A percentile compares a stretch with the other conserved stretches of the same genome.
phyloP scores from a whole-genome alignment of 2,329 filamentous ascomycete genomes.

The Ambrosiella xylebori region DNA sequence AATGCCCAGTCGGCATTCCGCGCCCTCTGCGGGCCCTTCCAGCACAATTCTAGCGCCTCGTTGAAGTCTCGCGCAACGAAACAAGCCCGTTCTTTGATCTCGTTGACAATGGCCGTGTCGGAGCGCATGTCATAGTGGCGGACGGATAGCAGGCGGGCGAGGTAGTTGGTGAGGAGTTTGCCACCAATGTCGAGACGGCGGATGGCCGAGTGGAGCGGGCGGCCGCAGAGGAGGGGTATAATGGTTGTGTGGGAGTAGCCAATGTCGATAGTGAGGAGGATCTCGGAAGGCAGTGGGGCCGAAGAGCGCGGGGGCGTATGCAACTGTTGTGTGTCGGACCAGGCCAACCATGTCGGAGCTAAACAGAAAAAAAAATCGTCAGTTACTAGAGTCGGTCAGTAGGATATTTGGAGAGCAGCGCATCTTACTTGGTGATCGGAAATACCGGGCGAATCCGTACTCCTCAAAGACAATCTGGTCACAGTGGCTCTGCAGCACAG shows the following conservation, averaged over 20 bases:
- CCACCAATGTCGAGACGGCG: slow-evolving; percentile 80
- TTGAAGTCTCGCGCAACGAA: slow-evolving; percentile 68
- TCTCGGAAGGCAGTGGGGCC: slow-evolving; percentile 46
- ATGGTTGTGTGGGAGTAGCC: slow-evolving; percentile 89
- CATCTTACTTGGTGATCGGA: slow-evolving; percentile 48
- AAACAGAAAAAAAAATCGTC: not conserved
- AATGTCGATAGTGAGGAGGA: slow-evolving; percentile 74
- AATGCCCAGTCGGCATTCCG: slow-evolving; percentile 28
- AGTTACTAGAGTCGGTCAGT: not conserved
- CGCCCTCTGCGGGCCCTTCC: slow-evolving; percentile 57
- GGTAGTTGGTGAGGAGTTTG: slow-evolving; percentile 81
- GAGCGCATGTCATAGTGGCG: slow-evolving; percentile 93
- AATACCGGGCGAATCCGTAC: slow-evolving; percentile 80
- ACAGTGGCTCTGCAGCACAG: slow-evolving; percentile 68
- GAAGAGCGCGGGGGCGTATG: slow-evolving; percentile 42
- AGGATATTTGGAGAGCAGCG: not conserved
- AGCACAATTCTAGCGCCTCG: slow-evolving; percentile 60
- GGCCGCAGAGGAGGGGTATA: slow-evolving; percentile 68
- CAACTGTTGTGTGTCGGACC: slow-evolving; percentile 56
- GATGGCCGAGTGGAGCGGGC: slow-evolving; percentile 62
- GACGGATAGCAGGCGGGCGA: slow-evolving; percentile 75
- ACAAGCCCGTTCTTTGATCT: slow-evolving; percentile 83
- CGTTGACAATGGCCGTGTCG: slow-evolving; percentile 82
- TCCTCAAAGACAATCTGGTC: slow-evolving; percentile 98
- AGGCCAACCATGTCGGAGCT: slow-evolving; percentile 65